Conservation (phyloP, 2,329 filamentous ascomycete species). For the Diaporthe eres region DNA sequence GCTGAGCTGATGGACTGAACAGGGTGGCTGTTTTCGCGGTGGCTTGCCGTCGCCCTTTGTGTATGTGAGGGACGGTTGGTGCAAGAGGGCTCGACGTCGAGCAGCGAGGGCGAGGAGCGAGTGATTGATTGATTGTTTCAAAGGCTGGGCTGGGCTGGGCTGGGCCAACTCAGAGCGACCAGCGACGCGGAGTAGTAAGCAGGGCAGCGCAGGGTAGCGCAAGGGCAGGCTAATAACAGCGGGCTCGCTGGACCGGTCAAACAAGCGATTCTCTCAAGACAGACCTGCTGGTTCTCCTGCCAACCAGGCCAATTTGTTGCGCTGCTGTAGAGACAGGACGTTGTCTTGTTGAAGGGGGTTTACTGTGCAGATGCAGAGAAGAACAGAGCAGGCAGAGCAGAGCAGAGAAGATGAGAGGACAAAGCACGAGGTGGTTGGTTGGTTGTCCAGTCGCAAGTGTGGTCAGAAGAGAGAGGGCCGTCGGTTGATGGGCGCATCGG, state of each 20-base stretch:
- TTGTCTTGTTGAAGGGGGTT: not conserved
- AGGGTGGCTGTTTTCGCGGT: not conserved
- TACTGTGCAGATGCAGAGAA: not conserved
- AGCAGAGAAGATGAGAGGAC: constrained; percentile 14
- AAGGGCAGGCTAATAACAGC: constrained; percentile 6
- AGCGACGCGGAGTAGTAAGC: constrained; percentile 8
- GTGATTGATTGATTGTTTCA: constrained; percentile 32
- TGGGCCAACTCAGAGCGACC: constrained; percentile 16
- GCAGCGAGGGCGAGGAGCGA: constrained; percentile 21
- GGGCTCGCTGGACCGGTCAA: constrained; percentile 3
- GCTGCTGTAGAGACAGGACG: constrained; percentile 9
- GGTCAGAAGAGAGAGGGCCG: constrained; percentile 18
- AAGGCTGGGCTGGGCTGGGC: constrained; percentile 28
- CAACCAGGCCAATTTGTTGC: not conserved
- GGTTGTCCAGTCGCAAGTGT: constrained; percentile 18
- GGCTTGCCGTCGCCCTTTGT: constrained; percentile 26
- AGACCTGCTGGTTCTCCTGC: constrained; percentile 21
- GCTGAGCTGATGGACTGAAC: not conserved
- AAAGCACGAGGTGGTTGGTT: constrained; percentile 28
- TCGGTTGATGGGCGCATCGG: constrained; percentile 15
- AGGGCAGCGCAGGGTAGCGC: not conserved
- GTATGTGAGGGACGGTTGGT: not conserved
- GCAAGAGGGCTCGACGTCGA: constrained; percentile 21
- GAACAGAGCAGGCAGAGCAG: not conserved
- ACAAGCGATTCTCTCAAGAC: not conserved